These are phyloP conservation scores for Aspergillus caelatus DNA, from an alignment of 2,329 filamentous ascomycete species.

Conservation along the genomic window DNA sequence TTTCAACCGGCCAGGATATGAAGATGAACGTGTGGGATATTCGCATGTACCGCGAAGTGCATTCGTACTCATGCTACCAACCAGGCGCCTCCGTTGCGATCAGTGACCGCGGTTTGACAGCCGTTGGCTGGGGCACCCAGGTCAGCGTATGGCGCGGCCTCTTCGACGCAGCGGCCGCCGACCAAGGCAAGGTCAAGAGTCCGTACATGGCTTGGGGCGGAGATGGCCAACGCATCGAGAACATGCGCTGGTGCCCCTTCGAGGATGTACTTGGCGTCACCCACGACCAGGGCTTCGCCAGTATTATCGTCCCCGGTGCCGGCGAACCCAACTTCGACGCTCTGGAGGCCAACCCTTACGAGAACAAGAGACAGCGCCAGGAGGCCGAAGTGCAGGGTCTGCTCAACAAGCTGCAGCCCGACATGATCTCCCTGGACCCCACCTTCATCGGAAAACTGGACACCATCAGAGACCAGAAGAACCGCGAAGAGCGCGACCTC, in stretches of 20 bases:
- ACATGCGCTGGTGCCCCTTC: slow-evolving; percentile 88
- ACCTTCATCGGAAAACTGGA: slow-evolving; percentile 90
- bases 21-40: slow-evolving; percentile 97
- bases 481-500: slow-evolving; percentile 75
- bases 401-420: slow-evolving; percentile 91
- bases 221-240: slow-evolving; percentile 78
- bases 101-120: slow-evolving; percentile 83
- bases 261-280: slow-evolving; percentile 89
- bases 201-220: slow-evolving; percentile 95
- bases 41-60: slow-evolving; percentile 88
- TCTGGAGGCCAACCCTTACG: slow-evolving; percentile 91
- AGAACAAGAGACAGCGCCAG: slow-evolving; percentile 88
- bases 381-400: slow-evolving; percentile 87
- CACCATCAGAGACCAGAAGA: slow-evolving; percentile 75
- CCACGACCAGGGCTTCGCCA: slow-evolving; percentile 85
- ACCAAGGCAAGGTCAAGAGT: slow-evolving; percentile 78
- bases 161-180: slow-evolving; percentile 71
- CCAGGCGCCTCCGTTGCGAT: slow-evolving; percentile 84
- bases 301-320: slow-evolving; percentile 88
- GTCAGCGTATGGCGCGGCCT: slow-evolving; percentile 89
- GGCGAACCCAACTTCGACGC: slow-evolving; percentile 97
- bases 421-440: slow-evolving; percentile 95
- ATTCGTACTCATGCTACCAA: slow-evolving; percentile 80
- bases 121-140: slow-evolving; percentile 88
- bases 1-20: slow-evolving; percentile 83